Percentiles rank a stretch among this genome's conserved stretches.
Evolutionary conservation across 495 filamentous ascomycete species (phyloP).

Genomic region (Talaromyces adpressus): DNA sequence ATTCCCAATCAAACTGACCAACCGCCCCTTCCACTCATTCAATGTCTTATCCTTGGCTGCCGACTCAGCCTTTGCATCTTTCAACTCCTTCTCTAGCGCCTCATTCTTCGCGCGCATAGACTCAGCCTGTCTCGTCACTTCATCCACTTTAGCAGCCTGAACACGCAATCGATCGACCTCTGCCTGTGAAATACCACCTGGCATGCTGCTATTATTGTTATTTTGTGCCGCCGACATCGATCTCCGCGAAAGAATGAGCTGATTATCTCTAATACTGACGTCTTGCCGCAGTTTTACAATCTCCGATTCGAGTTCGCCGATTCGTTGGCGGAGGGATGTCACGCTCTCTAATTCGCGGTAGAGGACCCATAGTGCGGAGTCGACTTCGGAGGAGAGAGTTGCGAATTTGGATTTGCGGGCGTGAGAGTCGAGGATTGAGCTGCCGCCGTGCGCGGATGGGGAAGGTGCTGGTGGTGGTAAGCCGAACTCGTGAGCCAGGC

Average conservation of each 20-base stretch:
- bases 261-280: conserved; percentile 11
- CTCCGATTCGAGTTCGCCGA: conserved; percentile 12
- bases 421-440: conserved; percentile 5
- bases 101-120: conserved; percentile 1
- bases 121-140: neutral
- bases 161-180: conserved; percentile 2
- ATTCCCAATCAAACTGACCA: conserved; percentile 11
- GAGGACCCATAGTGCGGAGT: conserved; percentile 13
- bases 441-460: neutral
- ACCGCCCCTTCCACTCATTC: conserved; percentile 12
- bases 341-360: conserved; percentile 15
- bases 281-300: conserved; percentile 10
- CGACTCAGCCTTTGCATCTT: conserved; percentile 1
- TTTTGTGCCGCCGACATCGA: neutral
- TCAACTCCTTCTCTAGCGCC: conserved; percentile 4
- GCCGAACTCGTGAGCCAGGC: neutral
- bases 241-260: conserved; percentile 10
- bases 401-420: conserved; percentile 12
- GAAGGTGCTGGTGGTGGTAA: neutral
- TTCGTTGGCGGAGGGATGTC: conserved; percentile 9
- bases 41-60: conserved; percentile 6
- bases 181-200: neutral
- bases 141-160: conserved; percentile 2
- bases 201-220: neutral
- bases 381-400: conserved; percentile 15